phyloP scores from a whole-genome alignment of 331 rosid genomes.

The Erythrophleum ivorense region DNA sequence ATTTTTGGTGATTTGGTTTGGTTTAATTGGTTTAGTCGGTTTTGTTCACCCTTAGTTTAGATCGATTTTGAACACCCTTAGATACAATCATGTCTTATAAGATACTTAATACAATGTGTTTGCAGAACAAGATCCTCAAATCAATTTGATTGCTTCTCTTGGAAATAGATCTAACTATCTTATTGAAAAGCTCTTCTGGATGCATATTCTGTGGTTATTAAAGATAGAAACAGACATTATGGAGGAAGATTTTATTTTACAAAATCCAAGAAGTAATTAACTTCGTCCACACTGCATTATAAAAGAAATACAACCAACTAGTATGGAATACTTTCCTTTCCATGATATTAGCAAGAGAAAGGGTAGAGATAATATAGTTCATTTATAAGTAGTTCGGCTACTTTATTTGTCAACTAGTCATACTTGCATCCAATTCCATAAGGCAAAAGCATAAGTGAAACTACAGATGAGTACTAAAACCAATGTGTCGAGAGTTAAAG shows the following conservation, averaged over 20 bases:
- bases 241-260: conserved; percentile 14
- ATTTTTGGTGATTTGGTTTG: too few species aligned
- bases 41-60: too few species aligned
- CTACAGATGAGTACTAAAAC: conserved; percentile 18
- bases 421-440: conserved; percentile 23
- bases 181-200: conserved; percentile 33
- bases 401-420: conserved; percentile 22
- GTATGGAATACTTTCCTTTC: conserved; percentile 23
- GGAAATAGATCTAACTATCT: conserved; percentile 22
- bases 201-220: conserved; percentile 24
- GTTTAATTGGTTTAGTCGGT: too few species aligned
- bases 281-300: conserved; percentile 4
- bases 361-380: conserved; percentile 3
- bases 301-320: conserved; percentile 28
- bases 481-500: neutral
- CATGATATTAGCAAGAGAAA: conserved; percentile 12
- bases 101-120: conserved; percentile 25
- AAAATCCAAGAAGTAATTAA: conserved; percentile 7
- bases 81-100: conserved; percentile 46
- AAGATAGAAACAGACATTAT: conserved; percentile 16
- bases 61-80: too few species aligned
- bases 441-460: conserved; percentile 10
- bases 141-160: conserved; percentile 25
- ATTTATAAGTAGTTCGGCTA: conserved; percentile 7
- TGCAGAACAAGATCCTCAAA: neutral